Base-by-base conservation (phyloP, 441 rosid genomes). In the Pelargonium citronellum region DNA sequence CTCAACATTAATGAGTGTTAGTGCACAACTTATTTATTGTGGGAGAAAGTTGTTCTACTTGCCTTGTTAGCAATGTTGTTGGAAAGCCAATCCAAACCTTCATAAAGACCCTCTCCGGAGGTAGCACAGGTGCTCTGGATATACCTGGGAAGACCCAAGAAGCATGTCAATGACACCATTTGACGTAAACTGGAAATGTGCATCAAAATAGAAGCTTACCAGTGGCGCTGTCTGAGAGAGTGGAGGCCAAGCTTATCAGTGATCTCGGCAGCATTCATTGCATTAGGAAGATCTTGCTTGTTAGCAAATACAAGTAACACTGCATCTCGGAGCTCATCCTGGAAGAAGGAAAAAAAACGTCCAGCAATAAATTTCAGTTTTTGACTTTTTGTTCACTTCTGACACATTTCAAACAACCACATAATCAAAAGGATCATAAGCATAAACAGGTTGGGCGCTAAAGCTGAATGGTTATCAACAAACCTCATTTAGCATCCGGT, bases 251-350 rank as follows among this genome's bases (percentile, higher is more conserved):
- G 78, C 64, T 75, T 75, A 27, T 70, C 78, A 11, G 78, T 75
- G 55, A 75, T 74, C 70, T 74, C 77, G 0, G 77, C 73, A 57
- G 73, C 77, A 47, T 60, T 60, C 65, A 61, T 61, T 57, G 79
- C 79, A 64, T 76, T 76, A 53, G 79, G 79, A 71, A 76, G 79
- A 72, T 76, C 79, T 76, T 76, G 79, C 46, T 76, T 76, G 79
- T 76, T 76, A 0, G 78, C 78, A 75, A 75, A 75, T 51, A 75
- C 78, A 12, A 75, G 71, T 68, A 75, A 20, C 47, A 72, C 75
- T 15, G 79, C 79, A 24, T 76, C 79, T 34, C 79, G 66, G 13
- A 76, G 43, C 24, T 76, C 79, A 65, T 76, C 79, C 79, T 76
- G 70, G 16, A 22, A 34, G 39, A 4, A 27, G 4, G 9, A 41